Evolutionary conservation across 2,329 filamentous ascomycete species (phyloP).

Genomic region (Purpureocillium takamizusanense): DNA sequence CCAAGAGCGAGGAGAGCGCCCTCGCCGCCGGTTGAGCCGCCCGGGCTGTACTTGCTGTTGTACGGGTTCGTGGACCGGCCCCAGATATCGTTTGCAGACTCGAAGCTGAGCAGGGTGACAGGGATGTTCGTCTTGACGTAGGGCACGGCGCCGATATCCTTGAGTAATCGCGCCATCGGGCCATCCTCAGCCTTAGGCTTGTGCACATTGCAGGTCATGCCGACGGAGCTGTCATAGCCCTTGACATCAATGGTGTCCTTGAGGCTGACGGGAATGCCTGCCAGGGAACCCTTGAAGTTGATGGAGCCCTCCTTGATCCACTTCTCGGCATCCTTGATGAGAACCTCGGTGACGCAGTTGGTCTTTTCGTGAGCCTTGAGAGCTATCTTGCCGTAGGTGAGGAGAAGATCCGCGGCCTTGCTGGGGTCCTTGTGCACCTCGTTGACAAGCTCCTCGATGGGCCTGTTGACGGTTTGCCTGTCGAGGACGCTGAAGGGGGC

Average conservation of each 20-base stretch:
- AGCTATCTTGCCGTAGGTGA: constrained; percentile 78
- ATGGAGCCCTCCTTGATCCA: constrained; percentile 53
- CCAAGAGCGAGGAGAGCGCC: constrained; percentile 72
- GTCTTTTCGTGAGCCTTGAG: constrained; percentile 76
- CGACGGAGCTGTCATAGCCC: constrained; percentile 75
- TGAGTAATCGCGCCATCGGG: constrained; percentile 63
- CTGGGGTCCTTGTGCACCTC: constrained; percentile 63
- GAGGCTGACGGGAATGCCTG: constrained; percentile 77
- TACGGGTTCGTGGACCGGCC: constrained; percentile 76
- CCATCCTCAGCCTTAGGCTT: constrained; percentile 63
- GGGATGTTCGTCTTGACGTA: constrained; percentile 92
- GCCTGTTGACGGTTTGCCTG: constrained; percentile 56
- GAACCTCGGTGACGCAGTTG: constrained; percentile 82
- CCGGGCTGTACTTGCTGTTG: constrained; percentile 74
- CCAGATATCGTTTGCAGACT: constrained; percentile 73
- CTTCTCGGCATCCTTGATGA: constrained; percentile 67
- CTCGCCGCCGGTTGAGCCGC: constrained; percentile 84
- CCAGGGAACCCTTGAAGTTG: constrained; percentile 73
- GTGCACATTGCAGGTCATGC: constrained; percentile 64
- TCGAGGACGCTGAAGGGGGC: constrained; percentile 56
- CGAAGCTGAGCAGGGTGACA: constrained; percentile 78
- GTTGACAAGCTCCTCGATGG: constrained; percentile 70
- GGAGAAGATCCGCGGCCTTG: constrained; percentile 65
- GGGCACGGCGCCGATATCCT: constrained; percentile 79
- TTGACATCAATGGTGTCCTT: constrained; percentile 75